Evolutionary conservation across 306 rosid species (phyloP).

Genomic region (Biancaea sappan): DNA sequence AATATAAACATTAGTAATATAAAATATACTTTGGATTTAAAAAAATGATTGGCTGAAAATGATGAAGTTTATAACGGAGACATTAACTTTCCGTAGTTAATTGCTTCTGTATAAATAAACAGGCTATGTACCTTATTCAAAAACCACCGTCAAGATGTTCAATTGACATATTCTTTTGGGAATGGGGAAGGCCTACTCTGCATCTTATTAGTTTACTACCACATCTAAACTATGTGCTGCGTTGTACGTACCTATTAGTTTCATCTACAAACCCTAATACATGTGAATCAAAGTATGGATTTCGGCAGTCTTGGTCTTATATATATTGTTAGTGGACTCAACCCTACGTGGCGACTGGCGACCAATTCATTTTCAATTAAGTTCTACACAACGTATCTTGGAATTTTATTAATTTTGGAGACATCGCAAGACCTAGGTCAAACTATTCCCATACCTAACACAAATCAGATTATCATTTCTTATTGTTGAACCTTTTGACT

Average conservation of each 20-base stretch:
- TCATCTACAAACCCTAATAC: constrained; percentile 29
- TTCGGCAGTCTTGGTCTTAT: not conserved
- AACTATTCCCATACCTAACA: constrained; percentile 43
- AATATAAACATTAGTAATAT: too few relatives aligned
- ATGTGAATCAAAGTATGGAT: not conserved
- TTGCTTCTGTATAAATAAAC: too few relatives aligned
- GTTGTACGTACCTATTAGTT: too few relatives aligned
- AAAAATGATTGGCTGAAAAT: too few relatives aligned
- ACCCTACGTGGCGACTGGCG: constrained; percentile 1
- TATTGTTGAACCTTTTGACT: constrained; percentile 41
- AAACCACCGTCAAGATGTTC: too few relatives aligned
- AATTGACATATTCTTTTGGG: not conserved
- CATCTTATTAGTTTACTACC: too few relatives aligned
- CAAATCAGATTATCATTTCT: constrained; percentile 24
- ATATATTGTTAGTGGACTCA: constrained; percentile 33
- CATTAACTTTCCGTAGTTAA: too few relatives aligned
- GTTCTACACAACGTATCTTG: not conserved
- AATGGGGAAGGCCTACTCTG: not conserved
- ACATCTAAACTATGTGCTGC: too few relatives aligned
- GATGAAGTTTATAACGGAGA: too few relatives aligned
- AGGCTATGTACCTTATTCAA: too few relatives aligned
- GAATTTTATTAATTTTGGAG: constrained; percentile 5
- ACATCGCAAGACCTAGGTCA: constrained; percentile 41
- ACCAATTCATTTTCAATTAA: not conserved
- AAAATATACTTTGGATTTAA: too few relatives aligned